Conservation (phyloP, 495 filamentous ascomycete species). For the Penicillium atrosanguineum region DNA sequence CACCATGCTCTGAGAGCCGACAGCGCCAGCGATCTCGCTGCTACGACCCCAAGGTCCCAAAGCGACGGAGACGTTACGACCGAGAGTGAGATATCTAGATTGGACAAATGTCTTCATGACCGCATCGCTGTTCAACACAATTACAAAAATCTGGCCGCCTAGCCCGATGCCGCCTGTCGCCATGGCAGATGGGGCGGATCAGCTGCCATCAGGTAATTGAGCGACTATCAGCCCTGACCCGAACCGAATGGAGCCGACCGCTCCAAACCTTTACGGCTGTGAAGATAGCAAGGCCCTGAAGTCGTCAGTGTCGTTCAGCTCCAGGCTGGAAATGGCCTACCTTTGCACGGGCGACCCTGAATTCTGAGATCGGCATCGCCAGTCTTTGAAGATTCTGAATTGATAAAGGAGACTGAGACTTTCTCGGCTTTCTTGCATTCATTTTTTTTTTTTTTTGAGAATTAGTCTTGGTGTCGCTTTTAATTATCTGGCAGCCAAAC, state of each 20-base stretch:
- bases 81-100: too few species aligned
- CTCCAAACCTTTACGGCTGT: conserved; percentile 88
- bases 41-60: too few species aligned
- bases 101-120: too few species aligned
- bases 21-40: too few species aligned
- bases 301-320: conserved; percentile 8
- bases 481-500: too few species aligned
- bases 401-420: conserved; percentile 85
- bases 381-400: conserved; percentile 53
- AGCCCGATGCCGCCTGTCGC: too few species aligned
- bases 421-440: conserved; percentile 79
- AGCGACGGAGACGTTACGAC: too few species aligned
- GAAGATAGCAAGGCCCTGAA: conserved; percentile 80
- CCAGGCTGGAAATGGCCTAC: neutral
- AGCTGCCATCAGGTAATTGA: conserved; percentile 74
- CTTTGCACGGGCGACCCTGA: conserved; percentile 76
- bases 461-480: too few species aligned
- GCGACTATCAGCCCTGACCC: conserved; percentile 88
- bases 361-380: conserved; percentile 50
- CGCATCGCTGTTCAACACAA: too few species aligned
- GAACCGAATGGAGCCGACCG: conserved; percentile 80
- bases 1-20: too few species aligned
- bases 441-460: too few species aligned
- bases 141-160: too few species aligned
- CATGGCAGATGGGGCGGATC: conserved; percentile 58